Percentiles rank a stretch among this genome's conserved stretches.
Evolutionary conservation across 2,329 filamentous ascomycete species (phyloP).

Genomic region (Claviceps sp.): DNA sequence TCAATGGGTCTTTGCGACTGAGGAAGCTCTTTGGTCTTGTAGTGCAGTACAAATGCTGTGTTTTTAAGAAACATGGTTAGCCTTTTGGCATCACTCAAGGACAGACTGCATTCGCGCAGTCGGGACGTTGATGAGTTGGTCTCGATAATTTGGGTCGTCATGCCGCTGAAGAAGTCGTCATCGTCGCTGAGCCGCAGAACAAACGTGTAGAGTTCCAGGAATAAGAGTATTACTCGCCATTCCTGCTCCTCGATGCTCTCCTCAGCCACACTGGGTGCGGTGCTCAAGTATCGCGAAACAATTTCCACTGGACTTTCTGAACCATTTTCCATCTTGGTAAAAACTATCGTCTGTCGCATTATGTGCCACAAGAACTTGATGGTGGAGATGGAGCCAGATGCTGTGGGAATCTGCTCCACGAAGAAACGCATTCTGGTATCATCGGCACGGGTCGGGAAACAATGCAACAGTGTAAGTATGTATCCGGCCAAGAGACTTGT

Average conservation of each 20-base stretch:
- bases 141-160: conserved; percentile 26
- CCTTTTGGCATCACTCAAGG: conserved; percentile 54
- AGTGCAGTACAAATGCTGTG: conserved; percentile 77
- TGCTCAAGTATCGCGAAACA: conserved; percentile 18
- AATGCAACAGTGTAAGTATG: conserved; percentile 69
- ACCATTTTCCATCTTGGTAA: conserved; percentile 17
- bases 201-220: conserved; percentile 89
- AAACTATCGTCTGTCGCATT: conserved; percentile 30
- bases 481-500: conserved; percentile 70
- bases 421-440: conserved; percentile 94
- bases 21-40: conserved; percentile 55
- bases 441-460: conserved; percentile 69
- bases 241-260: conserved; percentile 34
- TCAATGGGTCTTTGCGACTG: conserved; percentile 13
- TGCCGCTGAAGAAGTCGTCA: conserved; percentile 73
- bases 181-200: conserved; percentile 88
- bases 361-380: conserved; percentile 67
- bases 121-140: conserved; percentile 29
- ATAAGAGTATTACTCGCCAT: conserved; percentile 81
- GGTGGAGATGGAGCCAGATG: conserved; percentile 42
- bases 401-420: conserved; percentile 30
- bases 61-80: conserved; percentile 82
- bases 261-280: conserved; percentile 13
- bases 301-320: conserved; percentile 16
- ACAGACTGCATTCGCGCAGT: conserved; percentile 52